Conservation (phyloP, 306 rosid species). For the Cucumis melo region DNA sequence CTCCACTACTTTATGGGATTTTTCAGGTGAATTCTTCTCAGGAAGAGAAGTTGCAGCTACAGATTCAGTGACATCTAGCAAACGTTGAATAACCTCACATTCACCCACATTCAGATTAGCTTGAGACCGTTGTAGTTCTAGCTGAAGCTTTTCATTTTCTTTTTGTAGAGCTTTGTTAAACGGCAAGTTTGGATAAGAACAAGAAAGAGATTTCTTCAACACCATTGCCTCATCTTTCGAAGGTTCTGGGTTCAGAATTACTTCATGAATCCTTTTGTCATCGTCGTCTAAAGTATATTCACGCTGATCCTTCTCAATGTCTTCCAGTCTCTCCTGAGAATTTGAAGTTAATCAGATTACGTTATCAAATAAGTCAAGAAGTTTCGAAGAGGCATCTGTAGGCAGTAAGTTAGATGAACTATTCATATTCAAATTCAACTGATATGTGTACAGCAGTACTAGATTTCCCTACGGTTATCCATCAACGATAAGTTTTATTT, state of each 20-base stretch:
- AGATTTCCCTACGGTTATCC: background rate
- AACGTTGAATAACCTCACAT: slow-evolving; percentile 88
- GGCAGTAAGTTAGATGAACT: background rate
- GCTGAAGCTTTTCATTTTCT: slow-evolving; percentile 87
- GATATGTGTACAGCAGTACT: background rate
- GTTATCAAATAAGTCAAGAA: background rate
- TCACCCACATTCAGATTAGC: slow-evolving; percentile 64
- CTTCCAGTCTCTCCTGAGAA: slow-evolving; percentile 79
- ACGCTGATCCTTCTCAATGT: slow-evolving; percentile 77
- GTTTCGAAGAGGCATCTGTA: background rate
- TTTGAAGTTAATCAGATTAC: slow-evolving; percentile 13
- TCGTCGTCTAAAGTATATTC: slow-evolving; percentile 97
- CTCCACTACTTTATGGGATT: slow-evolving; percentile 44
- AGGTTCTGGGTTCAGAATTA: slow-evolving; percentile 84
- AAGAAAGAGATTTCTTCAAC: slow-evolving; percentile 86
- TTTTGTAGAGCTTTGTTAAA: slow-evolving; percentile 65
- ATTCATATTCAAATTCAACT: background rate
- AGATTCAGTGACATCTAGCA: slow-evolving; percentile 72
- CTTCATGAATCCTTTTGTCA: slow-evolving; percentile 70
- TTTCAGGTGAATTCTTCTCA: slow-evolving; percentile 45
- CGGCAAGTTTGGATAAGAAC: slow-evolving; percentile 81
- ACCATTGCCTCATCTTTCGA: slow-evolving; percentile 45
- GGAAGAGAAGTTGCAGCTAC: slow-evolving; percentile 44
- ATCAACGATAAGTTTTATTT: background rate
- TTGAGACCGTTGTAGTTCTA: slow-evolving; percentile 84